Evolutionary conservation across 2,329 filamentous ascomycete species (phyloP), one percentile per base, ranked within the genome.

Genomic region (Teratosphaeria destructans): DNA sequence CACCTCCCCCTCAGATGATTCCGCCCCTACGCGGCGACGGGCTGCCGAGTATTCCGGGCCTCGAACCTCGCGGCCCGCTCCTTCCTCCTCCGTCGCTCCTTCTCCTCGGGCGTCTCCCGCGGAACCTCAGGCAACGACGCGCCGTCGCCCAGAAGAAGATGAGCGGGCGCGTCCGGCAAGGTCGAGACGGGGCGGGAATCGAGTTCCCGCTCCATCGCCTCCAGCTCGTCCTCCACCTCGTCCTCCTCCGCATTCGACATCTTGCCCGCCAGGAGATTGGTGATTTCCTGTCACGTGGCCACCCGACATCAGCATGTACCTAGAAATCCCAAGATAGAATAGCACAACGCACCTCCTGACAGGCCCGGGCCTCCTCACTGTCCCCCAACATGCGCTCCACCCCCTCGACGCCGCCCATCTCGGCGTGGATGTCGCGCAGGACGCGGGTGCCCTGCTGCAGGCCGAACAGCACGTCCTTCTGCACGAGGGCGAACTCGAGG

Each of bases 201-300:
- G 57, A 85, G 73, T 69, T 92, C 85, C 49, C 79, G 79, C 73
- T 92, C 88, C 64, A 99, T 80, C 1, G 86, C 87, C 59, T 89
- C 90, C 57, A 99, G 79, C 76, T 99, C 94, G 70, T 96, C 92
- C 72, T 99, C 94, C 37, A 99, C 94, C 70, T 96, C 94, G 70
- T 97, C 93, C 74, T 99, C 94, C 74, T 99, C 94, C 69, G 95
- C 88, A 70, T 91, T 94, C 14, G 91, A 90, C 78, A 99, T 92
- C 67, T 87, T 85, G 12, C 89, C 89, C 37, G 87, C 89, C 2
- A 99, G 83, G 82, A 96, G 89, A 56, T 95, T 90, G 75, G 87
- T 94, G 67, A 99, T 83, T 78, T 99, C 93, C 89, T 95, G 69
- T 64, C 19, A 5, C 23, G 23, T 23, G 23, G 1, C 23, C 23